Evolutionary conservation across 306 rosid genomes (phyloP).

Genomic region (Vigna angularis): DNA sequence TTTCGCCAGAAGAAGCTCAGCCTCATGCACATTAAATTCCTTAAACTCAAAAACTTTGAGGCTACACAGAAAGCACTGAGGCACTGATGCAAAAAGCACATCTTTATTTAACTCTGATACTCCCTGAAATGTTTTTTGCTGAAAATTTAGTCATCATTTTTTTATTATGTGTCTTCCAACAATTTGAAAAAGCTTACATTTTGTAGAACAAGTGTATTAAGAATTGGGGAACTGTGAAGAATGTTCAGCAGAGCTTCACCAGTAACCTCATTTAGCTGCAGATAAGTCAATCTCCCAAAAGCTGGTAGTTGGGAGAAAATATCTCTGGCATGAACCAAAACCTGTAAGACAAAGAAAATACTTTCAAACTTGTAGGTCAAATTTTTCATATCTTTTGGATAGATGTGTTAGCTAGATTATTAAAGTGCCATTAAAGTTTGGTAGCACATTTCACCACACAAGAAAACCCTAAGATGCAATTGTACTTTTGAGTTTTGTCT

Average conservation of each 20-base stretch:
- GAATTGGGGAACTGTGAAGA: constrained; percentile 51
- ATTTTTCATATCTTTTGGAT: not conserved
- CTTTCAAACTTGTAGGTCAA: not conserved
- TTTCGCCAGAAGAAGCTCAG: constrained; percentile 39
- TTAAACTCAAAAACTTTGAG: constrained; percentile 31
- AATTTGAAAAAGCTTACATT: constrained; percentile 46
- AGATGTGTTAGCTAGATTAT: not conserved
- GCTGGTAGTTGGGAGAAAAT: constrained; percentile 43
- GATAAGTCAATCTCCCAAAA: constrained; percentile 43
- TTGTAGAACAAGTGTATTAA: constrained; percentile 44
- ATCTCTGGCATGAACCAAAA: constrained; percentile 30
- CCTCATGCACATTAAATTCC: constrained; percentile 33
- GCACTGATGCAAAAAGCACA: constrained; percentile 32
- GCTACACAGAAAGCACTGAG: constrained; percentile 35
- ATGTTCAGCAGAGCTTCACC: constrained; percentile 47
- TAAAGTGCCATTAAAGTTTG: too few species aligned
- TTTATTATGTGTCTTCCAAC: not conserved
- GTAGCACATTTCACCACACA: too few species aligned
- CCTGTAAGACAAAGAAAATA: constrained; percentile 26
- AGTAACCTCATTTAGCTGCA: constrained; percentile 49
- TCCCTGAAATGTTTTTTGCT: constrained; percentile 31
- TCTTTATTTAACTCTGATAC: constrained; percentile 36
- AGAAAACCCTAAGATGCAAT: too few species aligned
- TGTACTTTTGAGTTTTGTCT: too few species aligned
- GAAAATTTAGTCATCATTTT: not conserved